Evolutionary conservation across 1,284 basidiomycete species (phyloP).

Genomic region (Retiboletus flavoniger): DNA sequence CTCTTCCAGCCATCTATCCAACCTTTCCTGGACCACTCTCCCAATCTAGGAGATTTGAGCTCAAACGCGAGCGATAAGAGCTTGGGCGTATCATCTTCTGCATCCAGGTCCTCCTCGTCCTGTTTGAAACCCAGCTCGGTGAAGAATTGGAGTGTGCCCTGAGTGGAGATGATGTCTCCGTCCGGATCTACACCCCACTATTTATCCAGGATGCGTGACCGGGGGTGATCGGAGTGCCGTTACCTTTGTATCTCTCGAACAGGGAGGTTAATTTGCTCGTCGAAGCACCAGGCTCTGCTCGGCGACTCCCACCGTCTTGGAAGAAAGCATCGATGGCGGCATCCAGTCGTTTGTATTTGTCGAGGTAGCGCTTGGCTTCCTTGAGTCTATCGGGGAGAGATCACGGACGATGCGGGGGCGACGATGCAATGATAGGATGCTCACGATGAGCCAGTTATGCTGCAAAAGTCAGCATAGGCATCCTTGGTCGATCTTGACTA

Average conservation of each 20-base stretch:
- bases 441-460: slow-evolving; percentile 68
- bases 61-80: slow-evolving; percentile 76
- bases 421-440: slow-evolving; percentile 39
- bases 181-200: slow-evolving; percentile 46
- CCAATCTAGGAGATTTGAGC: slow-evolving; percentile 70
- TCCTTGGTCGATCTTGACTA: slow-evolving; percentile 26
- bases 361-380: slow-evolving; percentile 73
- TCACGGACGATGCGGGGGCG: slow-evolving; percentile 5
- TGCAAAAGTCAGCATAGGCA: slow-evolving; percentile 50
- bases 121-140: slow-evolving; percentile 28
- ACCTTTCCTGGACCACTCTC: slow-evolving; percentile 72
- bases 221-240: slow-evolving; percentile 2
- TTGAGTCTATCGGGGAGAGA: slow-evolving; percentile 33
- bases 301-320: slow-evolving; percentile 41
- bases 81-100: slow-evolving; percentile 70
- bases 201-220: background rate
- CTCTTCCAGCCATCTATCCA: slow-evolving; percentile 83
- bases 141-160: slow-evolving; percentile 76
- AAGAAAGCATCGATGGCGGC: slow-evolving; percentile 76
- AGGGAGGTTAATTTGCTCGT: slow-evolving; percentile 59
- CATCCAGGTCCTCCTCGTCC: slow-evolving; percentile 51
- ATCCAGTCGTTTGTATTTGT: slow-evolving; percentile 71
- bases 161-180: slow-evolving; percentile 60
- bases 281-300: slow-evolving; percentile 36
- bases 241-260: slow-evolving; percentile 82